A percentile compares a stretch with the other conserved stretches of the same genome.
phyloP scores from a whole-genome alignment of 2,329 filamentous ascomycete species.

The Trichoderma arundinaceum region DNA sequence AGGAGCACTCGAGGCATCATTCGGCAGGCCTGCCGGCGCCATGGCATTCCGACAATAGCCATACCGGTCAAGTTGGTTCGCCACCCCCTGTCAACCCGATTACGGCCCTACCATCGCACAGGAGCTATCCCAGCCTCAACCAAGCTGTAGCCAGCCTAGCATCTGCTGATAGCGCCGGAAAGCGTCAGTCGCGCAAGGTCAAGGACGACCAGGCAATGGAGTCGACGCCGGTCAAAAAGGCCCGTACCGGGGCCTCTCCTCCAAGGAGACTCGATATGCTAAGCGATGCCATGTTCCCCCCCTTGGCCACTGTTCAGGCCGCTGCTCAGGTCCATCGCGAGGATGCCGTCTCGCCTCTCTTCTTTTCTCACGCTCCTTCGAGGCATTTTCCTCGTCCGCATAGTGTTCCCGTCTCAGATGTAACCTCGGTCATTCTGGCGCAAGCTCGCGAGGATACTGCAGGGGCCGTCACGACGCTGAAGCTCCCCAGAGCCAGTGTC shows the following conservation, averaged over 20 bases:
- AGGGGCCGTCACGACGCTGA: slow-evolving; percentile 59
- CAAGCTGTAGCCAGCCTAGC: slow-evolving; percentile 32
- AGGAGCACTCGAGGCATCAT: slow-evolving; percentile 31
- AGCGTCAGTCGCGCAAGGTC: slow-evolving; percentile 38
- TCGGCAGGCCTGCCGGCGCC: slow-evolving; percentile 19
- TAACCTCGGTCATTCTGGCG: slow-evolving; percentile 54
- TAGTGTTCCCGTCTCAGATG: slow-evolving; percentile 49
- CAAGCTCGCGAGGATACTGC: slow-evolving; percentile 51
- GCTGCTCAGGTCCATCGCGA: slow-evolving; percentile 38
- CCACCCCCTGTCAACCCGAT: background rate
- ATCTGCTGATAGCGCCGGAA: slow-evolving; percentile 35
- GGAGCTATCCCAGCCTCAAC: slow-evolving; percentile 14
- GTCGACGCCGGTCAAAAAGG: slow-evolving; percentile 52
- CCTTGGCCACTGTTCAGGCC: slow-evolving; percentile 35
- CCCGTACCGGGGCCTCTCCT: slow-evolving; percentile 53
- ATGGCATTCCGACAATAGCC: slow-evolving; percentile 35
- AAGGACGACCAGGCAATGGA: slow-evolving; percentile 41
- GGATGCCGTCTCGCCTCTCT: slow-evolving; percentile 56
- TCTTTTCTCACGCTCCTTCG: slow-evolving; percentile 55
- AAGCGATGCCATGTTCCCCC: slow-evolving; percentile 37
- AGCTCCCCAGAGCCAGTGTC: slow-evolving; percentile 60
- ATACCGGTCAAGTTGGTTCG: slow-evolving; percentile 32
- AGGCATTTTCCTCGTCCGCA: slow-evolving; percentile 47
- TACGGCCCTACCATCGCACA: background rate
- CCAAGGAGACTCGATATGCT: slow-evolving; percentile 54